These are phyloP conservation scores for Diaporthe nobilis DNA, from an alignment of 2,329 filamentous ascomycete species.

Conservation along the genomic window DNA sequence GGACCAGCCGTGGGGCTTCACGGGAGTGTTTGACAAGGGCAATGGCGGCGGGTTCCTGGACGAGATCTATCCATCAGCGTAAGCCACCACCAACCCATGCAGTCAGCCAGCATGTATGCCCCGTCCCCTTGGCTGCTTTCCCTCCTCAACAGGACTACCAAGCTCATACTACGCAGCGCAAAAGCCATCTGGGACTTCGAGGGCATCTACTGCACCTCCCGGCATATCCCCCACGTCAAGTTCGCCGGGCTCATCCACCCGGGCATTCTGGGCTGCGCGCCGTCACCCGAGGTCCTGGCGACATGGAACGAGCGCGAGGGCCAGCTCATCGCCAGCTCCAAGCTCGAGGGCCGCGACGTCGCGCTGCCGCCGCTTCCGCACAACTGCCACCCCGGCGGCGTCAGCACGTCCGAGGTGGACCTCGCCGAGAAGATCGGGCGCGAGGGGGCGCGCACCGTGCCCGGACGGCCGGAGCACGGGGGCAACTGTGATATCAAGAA, in stretches of 20 bases:
- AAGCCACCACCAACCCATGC: slow-evolving; percentile 49
- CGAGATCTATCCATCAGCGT: slow-evolving; percentile 88
- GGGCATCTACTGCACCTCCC: slow-evolving; percentile 79
- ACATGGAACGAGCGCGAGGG: slow-evolving; percentile 89
- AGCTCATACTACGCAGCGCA: slow-evolving; percentile 49
- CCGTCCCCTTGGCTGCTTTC: neutral
- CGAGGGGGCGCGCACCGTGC: slow-evolving; percentile 89
- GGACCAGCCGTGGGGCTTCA: slow-evolving; percentile 91
- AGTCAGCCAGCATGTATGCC: neutral
- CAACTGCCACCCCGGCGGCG: slow-evolving; percentile 79
- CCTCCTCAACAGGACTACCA: accelerated
- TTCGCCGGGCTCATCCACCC: slow-evolving; percentile 94
- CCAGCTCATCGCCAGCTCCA: slow-evolving; percentile 80
- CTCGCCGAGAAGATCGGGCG: slow-evolving; percentile 77
- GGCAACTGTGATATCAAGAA: slow-evolving; percentile 96
- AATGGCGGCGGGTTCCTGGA: slow-evolving; percentile 94
- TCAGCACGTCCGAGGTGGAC: slow-evolving; percentile 62
- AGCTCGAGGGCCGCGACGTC: slow-evolving; percentile 75
- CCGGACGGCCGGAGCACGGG: slow-evolving; percentile 87
- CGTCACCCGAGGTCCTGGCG: slow-evolving; percentile 81
- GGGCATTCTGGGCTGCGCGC: slow-evolving; percentile 91
- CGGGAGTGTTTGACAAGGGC: slow-evolving; percentile 81
- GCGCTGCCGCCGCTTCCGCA: slow-evolving; percentile 81
- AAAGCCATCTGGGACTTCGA: slow-evolving; percentile 74
- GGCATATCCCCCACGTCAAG: slow-evolving; percentile 88